Evolutionary conservation across 1,284 basidiomycete genomes (phyloP), one percentile per base, ranked within the genome.

Genomic region (Microbotryomycetes sp.): DNA sequence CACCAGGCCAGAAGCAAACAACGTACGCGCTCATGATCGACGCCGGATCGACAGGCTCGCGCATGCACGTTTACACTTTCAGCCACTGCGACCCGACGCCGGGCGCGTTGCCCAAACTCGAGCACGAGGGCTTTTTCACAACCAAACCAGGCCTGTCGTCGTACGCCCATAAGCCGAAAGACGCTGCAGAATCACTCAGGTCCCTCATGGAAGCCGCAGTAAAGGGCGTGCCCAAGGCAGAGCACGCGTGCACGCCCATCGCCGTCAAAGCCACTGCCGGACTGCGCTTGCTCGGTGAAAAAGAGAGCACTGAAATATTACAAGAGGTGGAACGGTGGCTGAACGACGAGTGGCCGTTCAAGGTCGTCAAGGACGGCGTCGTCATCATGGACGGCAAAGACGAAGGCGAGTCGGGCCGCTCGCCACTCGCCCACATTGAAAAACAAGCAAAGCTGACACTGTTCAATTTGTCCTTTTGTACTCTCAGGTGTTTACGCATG

Each of bases 31-130:
- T 98, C 71, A 97, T 97, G 85, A 90, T 98, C 76, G 94, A 98
- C 75, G 94, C 96, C 0, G 96, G 94, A 18, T 97, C 92, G 45
- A 97, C 92, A 0, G 94, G 94, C 23, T 96, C 92, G 1, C 85
- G 94, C 18, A 93, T 98, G 72, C 94, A 98, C 80, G 84, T 97
- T 27, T 97, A 97, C 85, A 96, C 94, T 75, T 96, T 97, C 82
- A 83, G 93, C 80, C 88, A 93, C 79, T 96, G 92, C 78, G 64
- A 68, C 41, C 66, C 70, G 11, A 54, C 59, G 5, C 61, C 65
- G 11, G 80, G 81, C 0, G 76, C 85, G 0, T 82, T 88, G 5
- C 86, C 92, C 0, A 77, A 82, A 55, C 89, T 91, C 75, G 94
- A 97, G 75, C 90, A 93, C 78, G 94, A 98, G 76, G 86, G 89